phyloP scores from a whole-genome alignment of 345 rosid species.

The Firmiana major region DNA sequence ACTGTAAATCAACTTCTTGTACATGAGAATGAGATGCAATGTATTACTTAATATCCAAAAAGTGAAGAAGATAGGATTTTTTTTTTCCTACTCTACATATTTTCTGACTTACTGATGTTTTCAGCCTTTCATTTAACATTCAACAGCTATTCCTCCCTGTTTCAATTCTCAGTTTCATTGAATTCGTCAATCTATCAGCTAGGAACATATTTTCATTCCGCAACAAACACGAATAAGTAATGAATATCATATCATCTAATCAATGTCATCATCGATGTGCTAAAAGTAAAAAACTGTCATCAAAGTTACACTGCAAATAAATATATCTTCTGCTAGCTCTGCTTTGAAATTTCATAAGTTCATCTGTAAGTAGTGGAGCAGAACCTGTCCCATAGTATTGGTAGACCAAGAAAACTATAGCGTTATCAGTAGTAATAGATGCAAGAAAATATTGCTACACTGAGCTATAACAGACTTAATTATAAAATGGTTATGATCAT shows the following conservation, averaged over 20 bases:
- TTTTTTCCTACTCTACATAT: no score
- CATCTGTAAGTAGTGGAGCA: neutral
- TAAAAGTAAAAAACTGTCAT: no score
- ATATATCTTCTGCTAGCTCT: neutral
- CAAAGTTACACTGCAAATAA: no score
- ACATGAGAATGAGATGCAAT: conserved; percentile 28
- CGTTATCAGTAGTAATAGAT: neutral
- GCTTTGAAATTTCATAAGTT: neutral
- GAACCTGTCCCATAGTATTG: neutral
- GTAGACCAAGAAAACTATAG: no score
- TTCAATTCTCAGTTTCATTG: neutral
- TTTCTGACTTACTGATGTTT: neutral
- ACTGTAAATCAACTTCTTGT: conserved; percentile 50
- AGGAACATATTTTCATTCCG: neutral
- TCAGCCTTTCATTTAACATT: neutral
- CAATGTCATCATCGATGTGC: no score
- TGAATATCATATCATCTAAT: neutral
- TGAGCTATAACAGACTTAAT: neutral
- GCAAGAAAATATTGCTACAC: neutral
- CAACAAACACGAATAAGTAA: neutral
- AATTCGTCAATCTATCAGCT: neutral
- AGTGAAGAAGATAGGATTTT: neutral
- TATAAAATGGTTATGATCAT: neutral
- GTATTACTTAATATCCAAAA: conserved; percentile 1
- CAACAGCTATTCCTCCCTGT: neutral